These are phyloP conservation scores for Microdochium trichocladiopsis DNA, from an alignment of 2,329 filamentous ascomycete genomes.

Conservation along the genomic window DNA sequence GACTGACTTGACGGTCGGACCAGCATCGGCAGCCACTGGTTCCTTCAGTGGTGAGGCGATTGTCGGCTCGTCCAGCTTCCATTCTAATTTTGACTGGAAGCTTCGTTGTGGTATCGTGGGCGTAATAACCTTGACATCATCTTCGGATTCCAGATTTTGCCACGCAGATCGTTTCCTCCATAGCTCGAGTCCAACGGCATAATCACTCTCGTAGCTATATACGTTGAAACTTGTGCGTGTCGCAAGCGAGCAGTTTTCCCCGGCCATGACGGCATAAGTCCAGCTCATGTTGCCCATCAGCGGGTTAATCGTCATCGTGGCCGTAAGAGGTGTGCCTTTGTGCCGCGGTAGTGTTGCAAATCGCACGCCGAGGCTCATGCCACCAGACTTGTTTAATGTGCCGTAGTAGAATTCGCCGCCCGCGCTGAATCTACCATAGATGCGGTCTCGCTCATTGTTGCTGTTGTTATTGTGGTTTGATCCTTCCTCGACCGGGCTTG, in stretches of 20 bases:
- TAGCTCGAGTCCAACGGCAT: conserved; percentile 85
- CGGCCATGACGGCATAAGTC: conserved; percentile 86
- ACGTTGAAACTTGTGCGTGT: conserved; percentile 96
- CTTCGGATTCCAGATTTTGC: conserved; percentile 25
- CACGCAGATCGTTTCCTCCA: conserved; percentile 62
- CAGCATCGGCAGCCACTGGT: neutral
- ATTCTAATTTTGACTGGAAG: conserved; percentile 42
- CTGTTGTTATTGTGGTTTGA: conserved; percentile 12
- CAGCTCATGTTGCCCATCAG: conserved; percentile 90
- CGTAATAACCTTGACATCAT: conserved; percentile 11
- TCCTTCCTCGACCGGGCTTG: conserved; percentile 5
- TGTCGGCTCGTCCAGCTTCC: conserved; percentile 34
- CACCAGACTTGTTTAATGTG: conserved; percentile 86
- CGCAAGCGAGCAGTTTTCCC: conserved; percentile 74
- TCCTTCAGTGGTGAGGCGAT: conserved; percentile 2
- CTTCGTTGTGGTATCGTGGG: conserved; percentile 27
- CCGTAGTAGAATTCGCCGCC: conserved; percentile 96
- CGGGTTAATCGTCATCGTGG: conserved; percentile 88
- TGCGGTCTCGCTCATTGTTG: conserved; percentile 45
- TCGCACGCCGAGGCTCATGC: conserved; percentile 78
- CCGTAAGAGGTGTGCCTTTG: conserved; percentile 83
- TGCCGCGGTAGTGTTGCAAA: conserved; percentile 82
- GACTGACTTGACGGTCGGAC: neutral
- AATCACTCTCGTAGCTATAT: conserved; percentile 94
- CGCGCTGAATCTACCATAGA: conserved; percentile 78